phyloP scores from a whole-genome alignment of 2,329 filamentous ascomycete genomes.

The Aspergillus pseudoglaucus region DNA sequence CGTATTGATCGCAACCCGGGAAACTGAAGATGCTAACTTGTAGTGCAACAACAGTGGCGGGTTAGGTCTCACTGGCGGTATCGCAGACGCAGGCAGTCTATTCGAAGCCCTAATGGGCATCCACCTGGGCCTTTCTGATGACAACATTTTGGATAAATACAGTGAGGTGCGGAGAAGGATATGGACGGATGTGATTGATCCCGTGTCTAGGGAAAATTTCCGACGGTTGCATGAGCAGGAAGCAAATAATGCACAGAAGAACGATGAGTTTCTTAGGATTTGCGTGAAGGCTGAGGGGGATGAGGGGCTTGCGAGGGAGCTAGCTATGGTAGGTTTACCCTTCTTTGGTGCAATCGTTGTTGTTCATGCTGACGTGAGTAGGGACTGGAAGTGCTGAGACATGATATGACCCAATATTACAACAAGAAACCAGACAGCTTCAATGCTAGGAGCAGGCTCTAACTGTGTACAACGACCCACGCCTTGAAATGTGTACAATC shows the following conservation, averaged over 20 bases:
- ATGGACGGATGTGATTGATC: constrained; percentile 34
- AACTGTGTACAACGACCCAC: too few relatives aligned
- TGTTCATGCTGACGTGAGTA: neutral
- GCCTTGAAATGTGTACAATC: neutral
- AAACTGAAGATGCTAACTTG: neutral
- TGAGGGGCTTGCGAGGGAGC: constrained; percentile 15
- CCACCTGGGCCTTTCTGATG: constrained; percentile 32
- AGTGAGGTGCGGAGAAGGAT: constrained; percentile 34
- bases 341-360: neutral
- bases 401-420: constrained; percentile 30
- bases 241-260: constrained; percentile 28
- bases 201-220: constrained; percentile 39
- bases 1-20: constrained; percentile 6
- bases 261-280: constrained; percentile 32
- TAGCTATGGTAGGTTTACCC: constrained; percentile 19
- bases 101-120: constrained; percentile 52
- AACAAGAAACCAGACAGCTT: constrained; percentile 1
- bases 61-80: constrained; percentile 57
- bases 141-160: constrained; percentile 40
- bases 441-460: neutral
- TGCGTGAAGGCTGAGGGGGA: constrained; percentile 28
- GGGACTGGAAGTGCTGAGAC: constrained; percentile 24
- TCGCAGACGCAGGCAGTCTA: constrained; percentile 57
- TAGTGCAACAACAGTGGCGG: constrained; percentile 43
- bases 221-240: constrained; percentile 28